Evolutionary conservation across 371 early-diverging fungal species (phyloP).

Genomic region (Actinomortierella ambigua): DNA sequence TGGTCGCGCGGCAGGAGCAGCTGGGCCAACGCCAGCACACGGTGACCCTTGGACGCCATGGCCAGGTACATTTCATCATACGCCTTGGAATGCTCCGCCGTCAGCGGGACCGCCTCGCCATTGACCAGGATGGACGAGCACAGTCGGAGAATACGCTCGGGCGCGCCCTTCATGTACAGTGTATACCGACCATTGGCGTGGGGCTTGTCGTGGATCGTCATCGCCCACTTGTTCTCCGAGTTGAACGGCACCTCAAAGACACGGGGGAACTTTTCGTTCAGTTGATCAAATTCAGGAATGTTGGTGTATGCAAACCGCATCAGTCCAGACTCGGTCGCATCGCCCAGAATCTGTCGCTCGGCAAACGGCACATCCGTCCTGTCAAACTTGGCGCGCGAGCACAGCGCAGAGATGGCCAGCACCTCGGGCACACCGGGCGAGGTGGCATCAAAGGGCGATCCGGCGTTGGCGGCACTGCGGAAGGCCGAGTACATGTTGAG

Average conservation of each 20-base stretch:
- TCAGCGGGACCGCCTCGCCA: conserved; percentile 55
- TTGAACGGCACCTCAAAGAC: conserved; percentile 97
- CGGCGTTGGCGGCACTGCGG: conserved; percentile 49
- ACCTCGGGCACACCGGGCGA: conserved; percentile 73
- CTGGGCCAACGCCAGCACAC: conserved; percentile 93
- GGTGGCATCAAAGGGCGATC: conserved; percentile 47
- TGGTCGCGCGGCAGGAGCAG: conserved; percentile 62
- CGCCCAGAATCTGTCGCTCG: conserved; percentile 79
- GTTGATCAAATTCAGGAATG: conserved; percentile 66
- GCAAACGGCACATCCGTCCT: conserved; percentile 82
- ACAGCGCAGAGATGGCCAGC: conserved; percentile 73
- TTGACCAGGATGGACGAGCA: conserved; percentile 72
- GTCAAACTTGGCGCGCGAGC: conserved; percentile 87
- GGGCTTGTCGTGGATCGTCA: conserved; percentile 79
- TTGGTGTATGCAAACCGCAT: conserved; percentile 77
- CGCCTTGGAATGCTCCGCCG: conserved; percentile 58
- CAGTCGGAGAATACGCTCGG: conserved; percentile 84
- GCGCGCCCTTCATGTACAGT: conserved; percentile 92
- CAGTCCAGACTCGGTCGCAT: conserved; percentile 94
- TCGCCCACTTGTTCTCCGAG: conserved; percentile 92
- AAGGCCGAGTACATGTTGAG: conserved; percentile 68
- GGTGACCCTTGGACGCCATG: conserved; percentile 92
- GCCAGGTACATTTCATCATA: conserved; percentile 79
- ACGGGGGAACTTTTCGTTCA: conserved; percentile 72
- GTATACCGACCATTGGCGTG: conserved; percentile 74